Conservation (phyloP, 2,329 filamentous ascomycete species). For the Trichoderma endophyticum region DNA sequence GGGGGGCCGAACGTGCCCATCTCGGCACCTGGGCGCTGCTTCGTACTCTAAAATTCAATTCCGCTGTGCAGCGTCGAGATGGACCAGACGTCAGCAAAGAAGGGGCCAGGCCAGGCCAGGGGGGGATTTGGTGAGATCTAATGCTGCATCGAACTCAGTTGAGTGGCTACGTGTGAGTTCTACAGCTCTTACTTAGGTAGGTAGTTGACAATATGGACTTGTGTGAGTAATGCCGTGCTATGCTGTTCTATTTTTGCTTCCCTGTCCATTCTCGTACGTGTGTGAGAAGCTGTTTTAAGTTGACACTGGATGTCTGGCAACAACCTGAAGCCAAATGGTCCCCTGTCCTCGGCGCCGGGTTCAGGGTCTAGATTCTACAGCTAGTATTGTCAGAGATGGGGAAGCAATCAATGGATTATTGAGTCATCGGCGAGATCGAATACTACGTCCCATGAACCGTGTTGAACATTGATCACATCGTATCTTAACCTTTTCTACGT, state of each 20-base stretch:
- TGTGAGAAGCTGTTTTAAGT: not conserved
- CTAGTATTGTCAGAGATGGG: not conserved
- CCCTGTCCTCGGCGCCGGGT: not conserved
- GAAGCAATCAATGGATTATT: not conserved
- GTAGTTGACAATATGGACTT: not conserved
- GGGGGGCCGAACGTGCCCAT: not conserved
- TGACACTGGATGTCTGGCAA: not conserved
- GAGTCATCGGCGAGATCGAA: not conserved
- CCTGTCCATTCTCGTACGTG: not conserved
- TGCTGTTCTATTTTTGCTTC: not conserved
- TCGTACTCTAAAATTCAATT: not conserved
- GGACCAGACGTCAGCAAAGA: not conserved
- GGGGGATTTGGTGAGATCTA: not conserved
- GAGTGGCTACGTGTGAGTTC: not conserved
- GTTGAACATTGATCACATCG: not conserved
- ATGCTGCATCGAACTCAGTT: not conserved
- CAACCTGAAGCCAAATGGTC: not conserved
- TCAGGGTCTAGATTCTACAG: not conserved
- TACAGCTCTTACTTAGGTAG: not conserved
- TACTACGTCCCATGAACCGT: not conserved
- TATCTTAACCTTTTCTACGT: not conserved
- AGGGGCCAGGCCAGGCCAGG: not conserved
- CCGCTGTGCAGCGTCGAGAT: not conserved
- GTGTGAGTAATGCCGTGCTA: not conserved
- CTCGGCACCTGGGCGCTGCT: constrained; percentile 2